Base-by-base conservation (phyloP, 129 eudicot genomes). In the Glebionis coronaria region DNA sequence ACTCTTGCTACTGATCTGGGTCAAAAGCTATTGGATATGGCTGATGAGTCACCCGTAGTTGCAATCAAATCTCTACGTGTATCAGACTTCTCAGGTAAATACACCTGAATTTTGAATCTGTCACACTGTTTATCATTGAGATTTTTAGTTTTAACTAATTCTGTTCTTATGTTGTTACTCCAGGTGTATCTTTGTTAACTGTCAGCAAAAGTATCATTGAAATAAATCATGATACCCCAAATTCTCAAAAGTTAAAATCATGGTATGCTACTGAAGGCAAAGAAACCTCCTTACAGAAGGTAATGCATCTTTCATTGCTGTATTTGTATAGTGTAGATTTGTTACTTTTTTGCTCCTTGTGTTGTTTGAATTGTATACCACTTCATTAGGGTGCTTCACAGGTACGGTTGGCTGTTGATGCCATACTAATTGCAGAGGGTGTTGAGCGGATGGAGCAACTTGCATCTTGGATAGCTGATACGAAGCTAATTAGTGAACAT, bases 181-280 rank as follows among this genome's bases (percentile, higher is more conserved):
- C 76, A 92, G 98, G 98, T 51, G 91, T 92, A 19, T 88, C 95
- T 46, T 54, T 93, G 63, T 93, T 97, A 3, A 67, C 96, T 59
- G 14, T 88, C 23, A 73, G 81, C 81, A 93, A 79, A 73, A 88
- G 97, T 31, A 44, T 80, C 45, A 46, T 93, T 15, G 81, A 80
- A 66, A 70, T 93, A 28, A 81, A 93, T 72, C 98, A 97, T 2
- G 89, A 93, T 35, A 65, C 69, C 40, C 95, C 97, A 10, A 95
- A 93, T 82, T 87, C 98, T 31, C 78, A 84, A 44, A 86, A 84
- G 46, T 54, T 93, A 76, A 86, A 61, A 81, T 86, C 90, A 46
- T 93, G 98, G 98, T 92, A 76, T 73, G 82, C 73, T 27, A 72
- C 90, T 18, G 95, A 88, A 82, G 96, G 98, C 47, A 93, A 88